These are phyloP conservation scores for Dichomitus squalens DNA, from an alignment of 1,284 basidiomycete genomes.

Conservation along the genomic window DNA sequence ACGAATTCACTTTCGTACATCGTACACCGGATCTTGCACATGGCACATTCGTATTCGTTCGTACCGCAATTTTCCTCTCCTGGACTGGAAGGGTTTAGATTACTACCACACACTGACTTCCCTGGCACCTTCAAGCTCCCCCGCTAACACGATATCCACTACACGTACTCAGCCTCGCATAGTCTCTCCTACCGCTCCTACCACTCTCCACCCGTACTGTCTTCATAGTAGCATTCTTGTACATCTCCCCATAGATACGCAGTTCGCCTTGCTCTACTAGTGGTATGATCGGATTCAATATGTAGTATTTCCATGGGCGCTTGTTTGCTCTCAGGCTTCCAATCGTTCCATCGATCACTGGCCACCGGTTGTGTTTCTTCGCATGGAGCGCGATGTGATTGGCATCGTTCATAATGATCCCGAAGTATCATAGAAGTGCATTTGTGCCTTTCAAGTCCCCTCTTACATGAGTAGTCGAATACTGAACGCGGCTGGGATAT, in stretches of 20 bases:
- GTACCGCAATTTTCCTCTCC: background rate
- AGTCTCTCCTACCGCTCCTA: background rate
- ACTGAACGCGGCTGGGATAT: background rate
- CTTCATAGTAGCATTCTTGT: conserved; percentile 11
- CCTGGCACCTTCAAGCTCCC: no score
- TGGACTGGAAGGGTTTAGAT: background rate
- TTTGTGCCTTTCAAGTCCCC: background rate
- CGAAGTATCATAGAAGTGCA: background rate
- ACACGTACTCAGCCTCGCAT: background rate
- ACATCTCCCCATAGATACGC: conserved; percentile 6
- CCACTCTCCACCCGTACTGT: conserved; percentile 4
- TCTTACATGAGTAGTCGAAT: background rate
- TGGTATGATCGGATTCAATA: background rate
- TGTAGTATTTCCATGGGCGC: background rate
- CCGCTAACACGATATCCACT: background rate
- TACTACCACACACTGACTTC: background rate
- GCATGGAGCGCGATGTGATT: no score
- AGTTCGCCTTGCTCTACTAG: background rate
- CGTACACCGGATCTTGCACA: background rate
- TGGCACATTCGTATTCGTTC: conserved; percentile 17
- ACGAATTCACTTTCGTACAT: background rate
- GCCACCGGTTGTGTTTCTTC: background rate
- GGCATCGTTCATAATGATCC: background rate
- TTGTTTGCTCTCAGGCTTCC: background rate
- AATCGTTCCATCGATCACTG: background rate